A percentile compares a stretch with the other conserved stretches of the same genome.
phyloP scores from a whole-genome alignment of 345 rosid species.

The Dovyalis caffra region DNA sequence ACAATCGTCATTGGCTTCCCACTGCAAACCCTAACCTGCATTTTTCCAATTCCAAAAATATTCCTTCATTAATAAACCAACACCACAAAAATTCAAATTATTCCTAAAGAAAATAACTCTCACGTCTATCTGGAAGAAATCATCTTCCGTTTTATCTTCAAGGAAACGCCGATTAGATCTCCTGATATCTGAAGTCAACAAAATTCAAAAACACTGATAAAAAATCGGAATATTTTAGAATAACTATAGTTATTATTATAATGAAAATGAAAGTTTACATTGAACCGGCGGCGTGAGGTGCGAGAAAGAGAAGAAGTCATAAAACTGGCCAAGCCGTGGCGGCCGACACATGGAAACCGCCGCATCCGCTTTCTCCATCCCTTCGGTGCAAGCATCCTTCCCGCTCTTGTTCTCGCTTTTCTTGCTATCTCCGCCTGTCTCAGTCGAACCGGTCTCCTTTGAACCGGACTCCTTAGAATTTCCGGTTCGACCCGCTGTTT shows the following conservation, averaged over 20 bases:
- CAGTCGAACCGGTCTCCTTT: conserved; percentile 33
- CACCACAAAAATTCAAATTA: background rate
- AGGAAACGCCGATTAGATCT: conserved; percentile 22
- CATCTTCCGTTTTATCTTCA: conserved; percentile 16
- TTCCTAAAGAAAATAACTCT: conserved; percentile 6
- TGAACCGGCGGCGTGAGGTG: conserved; percentile 33
- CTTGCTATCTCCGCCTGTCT: background rate
- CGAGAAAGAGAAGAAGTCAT: conserved; percentile 37
- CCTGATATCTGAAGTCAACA: conserved; percentile 23
- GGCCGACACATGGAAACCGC: conserved; percentile 29
- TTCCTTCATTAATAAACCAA: background rate
- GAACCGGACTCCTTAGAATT: conserved; percentile 19
- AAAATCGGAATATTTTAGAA: background rate
- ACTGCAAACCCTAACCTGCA: conserved; percentile 32
- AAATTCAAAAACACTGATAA: background rate
- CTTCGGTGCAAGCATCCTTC: conserved; percentile 16
- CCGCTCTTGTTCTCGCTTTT: conserved; percentile 14
- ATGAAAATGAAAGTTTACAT: conserved; percentile 16
- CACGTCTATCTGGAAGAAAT: conserved; percentile 85
- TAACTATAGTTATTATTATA: background rate
- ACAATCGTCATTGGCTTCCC: conserved; percentile 37
- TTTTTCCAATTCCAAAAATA: background rate
- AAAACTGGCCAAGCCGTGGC: conserved; percentile 34
- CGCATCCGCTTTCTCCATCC: conserved; percentile 16
- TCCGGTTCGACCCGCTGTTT: conserved; percentile 39